Evolutionary conservation across 371 early-diverging fungal species (phyloP), one percentile per base, ranked within the genome.

Genomic region (Mortierella sp.): DNA sequence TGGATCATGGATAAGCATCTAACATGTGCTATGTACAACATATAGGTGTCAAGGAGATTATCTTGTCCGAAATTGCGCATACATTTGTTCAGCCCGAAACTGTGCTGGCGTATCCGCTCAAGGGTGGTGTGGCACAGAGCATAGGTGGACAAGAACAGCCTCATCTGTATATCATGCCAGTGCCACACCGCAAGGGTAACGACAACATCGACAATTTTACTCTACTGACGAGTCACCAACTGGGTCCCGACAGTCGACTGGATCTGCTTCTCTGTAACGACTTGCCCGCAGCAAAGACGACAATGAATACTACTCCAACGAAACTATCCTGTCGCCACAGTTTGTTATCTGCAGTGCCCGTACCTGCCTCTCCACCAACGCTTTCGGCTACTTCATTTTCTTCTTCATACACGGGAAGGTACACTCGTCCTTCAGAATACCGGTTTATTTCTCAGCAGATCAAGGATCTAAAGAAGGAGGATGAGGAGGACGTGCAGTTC

Each of bases 211-310:
- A 83, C 39, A 84, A 81, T 15, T 84, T 88, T 47, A 75, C 80
- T 43, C 51, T 88, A 3, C 47, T 89, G 50, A 81, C 87, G 0
- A 82, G 83, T 60, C 80, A 82, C 27, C 44, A 58, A 0, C 61
- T 84, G 0, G 84, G 67, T 5, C 27, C 47, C 11, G 30, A 57
- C 23, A 78, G 78, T 17, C 75, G 83, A 11, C 73, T 89, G 28
- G 80, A 82, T 23, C 24, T 87, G 2, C 59, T 82, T 12, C 56
- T 87, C 37, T 89, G 89, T 55, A 62, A 42, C 17, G 79, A 70
- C n/a, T 32, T 60, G 46, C 54, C 60, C 9, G 55, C 54, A 6
- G 54, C 39, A 15, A 19, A 14, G 42, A 30, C 52, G 30, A 11
- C 57, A n/a, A 14, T 54, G 0, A 23, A 53, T n/a, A 34, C 56